Conservation (phyloP, 1,284 basidiomycete species). For the Ceratorhiza oryzae-sativae region DNA sequence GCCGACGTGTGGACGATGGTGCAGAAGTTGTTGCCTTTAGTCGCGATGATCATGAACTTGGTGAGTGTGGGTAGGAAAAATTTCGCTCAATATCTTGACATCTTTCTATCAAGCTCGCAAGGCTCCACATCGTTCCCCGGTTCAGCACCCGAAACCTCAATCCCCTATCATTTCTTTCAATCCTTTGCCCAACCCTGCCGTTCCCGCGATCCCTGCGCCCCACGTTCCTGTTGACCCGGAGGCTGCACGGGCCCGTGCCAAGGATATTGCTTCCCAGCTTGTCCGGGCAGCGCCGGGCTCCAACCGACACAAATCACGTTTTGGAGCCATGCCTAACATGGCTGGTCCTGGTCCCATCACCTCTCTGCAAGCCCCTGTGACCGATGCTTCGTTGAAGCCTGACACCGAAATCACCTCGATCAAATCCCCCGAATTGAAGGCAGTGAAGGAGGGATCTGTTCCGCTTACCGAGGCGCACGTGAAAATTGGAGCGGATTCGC, state of each 20-base stretch:
- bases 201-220: neutral
- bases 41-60: constrained; percentile 14
- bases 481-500: neutral
- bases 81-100: neutral
- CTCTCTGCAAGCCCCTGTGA: neutral
- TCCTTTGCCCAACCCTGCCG: neutral
- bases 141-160: constrained; percentile 6
- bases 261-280: constrained; percentile 17
- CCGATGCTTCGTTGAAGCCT: neutral
- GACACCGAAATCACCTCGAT: neutral
- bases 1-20: constrained; percentile 22
- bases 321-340: neutral
- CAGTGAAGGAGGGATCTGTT: neutral
- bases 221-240: constrained; percentile 13
- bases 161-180: constrained; percentile 17
- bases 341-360: neutral
- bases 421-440: neutral
- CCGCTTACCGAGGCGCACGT: neutral
- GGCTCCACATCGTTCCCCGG: constrained; percentile 17
- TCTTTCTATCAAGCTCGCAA: constrained; percentile 19
- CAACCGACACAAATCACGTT: constrained; percentile 9
- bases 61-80: neutral
- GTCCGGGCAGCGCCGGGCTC: neutral
- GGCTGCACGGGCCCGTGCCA: constrained; percentile 20
- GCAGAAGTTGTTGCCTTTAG: neutral